These are phyloP conservation scores for Schwanniomyces etchellsii DNA, from an alignment of 1,139 yeast species.

Conservation along the genomic window DNA sequence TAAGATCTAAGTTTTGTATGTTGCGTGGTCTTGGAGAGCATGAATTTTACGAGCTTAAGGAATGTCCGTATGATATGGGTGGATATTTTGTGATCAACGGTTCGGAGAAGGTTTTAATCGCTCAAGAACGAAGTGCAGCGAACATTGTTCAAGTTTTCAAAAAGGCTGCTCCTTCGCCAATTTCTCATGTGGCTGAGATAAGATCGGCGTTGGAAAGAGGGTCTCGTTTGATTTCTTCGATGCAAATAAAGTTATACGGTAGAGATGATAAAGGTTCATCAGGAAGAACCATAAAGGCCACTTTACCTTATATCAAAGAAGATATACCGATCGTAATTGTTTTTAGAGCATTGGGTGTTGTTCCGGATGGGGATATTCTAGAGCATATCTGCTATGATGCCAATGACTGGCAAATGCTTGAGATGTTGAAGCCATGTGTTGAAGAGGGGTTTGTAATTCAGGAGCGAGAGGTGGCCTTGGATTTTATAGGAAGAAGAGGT, in stretches of 20 bases:
- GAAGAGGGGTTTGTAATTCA: constrained; percentile 98
- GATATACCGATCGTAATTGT: constrained; percentile 96
- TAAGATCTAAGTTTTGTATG: constrained; percentile 93
- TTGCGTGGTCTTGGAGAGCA: constrained; percentile 89
- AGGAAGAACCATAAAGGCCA: constrained; percentile 85
- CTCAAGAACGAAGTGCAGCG: constrained; percentile 98
- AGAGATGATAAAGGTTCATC: constrained; percentile 71
- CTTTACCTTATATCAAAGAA: constrained; percentile 91
- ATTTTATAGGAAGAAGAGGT: constrained; percentile 98
- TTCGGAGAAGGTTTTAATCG: constrained; percentile 94
- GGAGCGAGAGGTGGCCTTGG: constrained; percentile 96
- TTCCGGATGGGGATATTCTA: constrained; percentile 97
- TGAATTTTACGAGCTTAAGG: constrained; percentile 91
- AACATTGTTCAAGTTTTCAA: constrained; percentile 97
- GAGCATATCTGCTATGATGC: constrained; percentile 98
- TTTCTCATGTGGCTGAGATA: constrained; percentile 94
- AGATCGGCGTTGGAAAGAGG: constrained; percentile 97
- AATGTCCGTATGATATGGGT: constrained; percentile 99
- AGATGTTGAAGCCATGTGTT: constrained; percentile 97
- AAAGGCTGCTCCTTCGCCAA: constrained; percentile 96
- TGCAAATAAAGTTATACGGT: constrained; percentile 90
- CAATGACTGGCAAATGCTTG: constrained; percentile 99
- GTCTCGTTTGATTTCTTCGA: constrained; percentile 84
- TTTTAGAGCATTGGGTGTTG: constrained; percentile 95
- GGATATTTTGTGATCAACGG: constrained; percentile 98